Conservation (phyloP, 495 filamentous ascomycete species). For the Talaromyces ruber region DNA sequence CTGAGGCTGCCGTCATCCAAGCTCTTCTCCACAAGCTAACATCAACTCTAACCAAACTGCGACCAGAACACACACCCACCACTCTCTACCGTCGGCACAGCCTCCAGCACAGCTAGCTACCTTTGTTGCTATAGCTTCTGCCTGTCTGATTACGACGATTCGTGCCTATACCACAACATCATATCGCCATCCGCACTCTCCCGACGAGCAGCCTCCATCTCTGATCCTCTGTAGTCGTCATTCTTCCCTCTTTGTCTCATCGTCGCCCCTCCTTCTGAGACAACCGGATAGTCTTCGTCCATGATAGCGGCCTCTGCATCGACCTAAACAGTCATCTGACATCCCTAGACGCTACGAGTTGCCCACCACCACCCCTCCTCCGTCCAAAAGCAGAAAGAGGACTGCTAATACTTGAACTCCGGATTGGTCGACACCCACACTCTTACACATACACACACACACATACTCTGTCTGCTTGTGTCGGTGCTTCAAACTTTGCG, state of each 20-base stretch:
- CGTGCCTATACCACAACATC: neutral
- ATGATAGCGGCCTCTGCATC: neutral
- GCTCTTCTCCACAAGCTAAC: neutral
- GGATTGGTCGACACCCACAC: neutral
- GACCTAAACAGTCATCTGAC: constrained; percentile 3
- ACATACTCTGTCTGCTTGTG: neutral
- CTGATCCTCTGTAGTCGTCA: neutral
- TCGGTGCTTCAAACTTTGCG: neutral
- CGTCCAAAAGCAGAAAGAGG: neutral
- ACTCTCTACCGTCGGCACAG: neutral
- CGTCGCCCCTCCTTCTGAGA: neutral
- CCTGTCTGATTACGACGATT: neutral
- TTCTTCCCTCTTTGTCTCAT: neutral
- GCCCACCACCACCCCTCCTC: neutral
- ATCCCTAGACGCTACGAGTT: constrained; percentile 1
- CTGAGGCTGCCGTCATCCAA: neutral
- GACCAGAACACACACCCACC: neutral
- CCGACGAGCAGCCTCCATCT: neutral
- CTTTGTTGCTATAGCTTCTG: neutral
- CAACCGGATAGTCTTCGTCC: neutral
- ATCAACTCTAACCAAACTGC: neutral
- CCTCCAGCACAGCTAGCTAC: neutral
- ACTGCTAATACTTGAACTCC: neutral
- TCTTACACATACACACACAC: no score
- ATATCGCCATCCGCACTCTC: neutral